Evolutionary conservation across 352 stramenopile genomes (phyloP).

Genomic region (Phytophthora litchii): DNA sequence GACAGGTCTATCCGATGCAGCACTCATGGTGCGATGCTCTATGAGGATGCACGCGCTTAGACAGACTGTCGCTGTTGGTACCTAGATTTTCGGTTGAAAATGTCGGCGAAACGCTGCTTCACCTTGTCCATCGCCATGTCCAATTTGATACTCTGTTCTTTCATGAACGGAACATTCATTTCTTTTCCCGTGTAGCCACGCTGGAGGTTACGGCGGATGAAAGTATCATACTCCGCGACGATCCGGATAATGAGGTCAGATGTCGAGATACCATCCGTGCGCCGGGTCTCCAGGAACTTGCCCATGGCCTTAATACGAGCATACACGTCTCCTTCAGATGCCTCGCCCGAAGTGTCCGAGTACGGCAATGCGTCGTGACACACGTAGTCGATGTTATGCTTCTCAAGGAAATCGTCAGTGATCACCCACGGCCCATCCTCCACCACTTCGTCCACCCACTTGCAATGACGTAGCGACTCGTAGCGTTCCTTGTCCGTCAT

Average conservation of each 20-base stretch:
- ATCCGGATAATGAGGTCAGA: conserved; percentile 91
- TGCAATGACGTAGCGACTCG: conserved; percentile 83
- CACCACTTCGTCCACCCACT: conserved; percentile 88
- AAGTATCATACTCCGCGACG: conserved; percentile 92
- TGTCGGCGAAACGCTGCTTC: conserved; percentile 23
- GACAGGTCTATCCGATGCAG: background rate
- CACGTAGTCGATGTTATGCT: conserved; percentile 89
- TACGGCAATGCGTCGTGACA: conserved; percentile 90
- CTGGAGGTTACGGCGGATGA: conserved; percentile 89
- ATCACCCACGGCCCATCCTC: conserved; percentile 87
- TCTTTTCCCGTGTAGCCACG: conserved; percentile 91
- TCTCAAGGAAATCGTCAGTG: conserved; percentile 80
- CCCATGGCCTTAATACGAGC: conserved; percentile 86
- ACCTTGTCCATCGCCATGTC: conserved; percentile 86
- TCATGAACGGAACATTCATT: conserved; percentile 90
- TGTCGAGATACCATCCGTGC: conserved; percentile 89
- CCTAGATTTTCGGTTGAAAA: conserved; percentile 25
- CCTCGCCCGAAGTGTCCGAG: conserved; percentile 73
- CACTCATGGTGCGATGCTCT: too few relatives aligned
- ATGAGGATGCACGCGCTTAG: conserved; percentile 7
- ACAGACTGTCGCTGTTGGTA: conserved; percentile 29
- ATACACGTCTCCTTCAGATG: conserved; percentile 85
- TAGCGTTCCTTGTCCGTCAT: conserved; percentile 90
- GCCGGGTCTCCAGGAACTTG: conserved; percentile 86
- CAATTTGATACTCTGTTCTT: conserved; percentile 86